Evolutionary conservation across 2,329 filamentous ascomycete genomes (phyloP).

Genomic region (Blastomyces parvus): DNA sequence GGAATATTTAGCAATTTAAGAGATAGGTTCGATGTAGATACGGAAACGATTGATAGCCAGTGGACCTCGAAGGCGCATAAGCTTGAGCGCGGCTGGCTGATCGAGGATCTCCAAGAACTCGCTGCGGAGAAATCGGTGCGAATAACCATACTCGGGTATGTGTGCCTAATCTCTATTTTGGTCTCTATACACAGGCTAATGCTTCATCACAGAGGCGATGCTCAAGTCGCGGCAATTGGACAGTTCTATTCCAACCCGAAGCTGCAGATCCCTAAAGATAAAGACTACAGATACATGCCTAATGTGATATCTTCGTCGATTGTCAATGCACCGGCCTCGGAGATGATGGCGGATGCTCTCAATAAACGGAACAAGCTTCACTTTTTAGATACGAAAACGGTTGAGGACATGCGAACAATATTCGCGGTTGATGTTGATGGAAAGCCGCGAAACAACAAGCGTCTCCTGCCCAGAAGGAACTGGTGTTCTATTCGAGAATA

Average conservation of each 20-base stretch:
- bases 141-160: slow-evolving; percentile 73
- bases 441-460: slow-evolving; percentile 82
- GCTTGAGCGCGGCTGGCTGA: slow-evolving; percentile 70
- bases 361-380: slow-evolving; percentile 81
- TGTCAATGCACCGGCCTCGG: slow-evolving; percentile 80
- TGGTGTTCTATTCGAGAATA: slow-evolving; percentile 92
- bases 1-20: slow-evolving; percentile 70
- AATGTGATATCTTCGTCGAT: slow-evolving; percentile 93
- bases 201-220: slow-evolving; percentile 60
- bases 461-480: slow-evolving; percentile 78
- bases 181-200: slow-evolving; percentile 16
- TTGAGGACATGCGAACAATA: slow-evolving; percentile 92
- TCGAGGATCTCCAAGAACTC: slow-evolving; percentile 86
- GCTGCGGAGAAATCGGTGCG: slow-evolving; percentile 87
- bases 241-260: slow-evolving; percentile 93
- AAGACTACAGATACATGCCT: slow-evolving; percentile 92
- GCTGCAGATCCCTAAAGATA: slow-evolving; percentile 71
- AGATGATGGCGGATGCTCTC: slow-evolving; percentile 78
- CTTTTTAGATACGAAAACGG: slow-evolving; percentile 60
- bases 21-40: slow-evolving; percentile 83
- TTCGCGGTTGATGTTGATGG: slow-evolving; percentile 85
- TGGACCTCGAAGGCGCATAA: slow-evolving; percentile 97
- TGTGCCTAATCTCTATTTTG: slow-evolving; percentile 23
- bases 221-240: slow-evolving; percentile 83
- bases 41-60: slow-evolving; percentile 89